phyloP scores from a whole-genome alignment of 2,329 filamentous ascomycete species.

The Arthrocladium fulminans region DNA sequence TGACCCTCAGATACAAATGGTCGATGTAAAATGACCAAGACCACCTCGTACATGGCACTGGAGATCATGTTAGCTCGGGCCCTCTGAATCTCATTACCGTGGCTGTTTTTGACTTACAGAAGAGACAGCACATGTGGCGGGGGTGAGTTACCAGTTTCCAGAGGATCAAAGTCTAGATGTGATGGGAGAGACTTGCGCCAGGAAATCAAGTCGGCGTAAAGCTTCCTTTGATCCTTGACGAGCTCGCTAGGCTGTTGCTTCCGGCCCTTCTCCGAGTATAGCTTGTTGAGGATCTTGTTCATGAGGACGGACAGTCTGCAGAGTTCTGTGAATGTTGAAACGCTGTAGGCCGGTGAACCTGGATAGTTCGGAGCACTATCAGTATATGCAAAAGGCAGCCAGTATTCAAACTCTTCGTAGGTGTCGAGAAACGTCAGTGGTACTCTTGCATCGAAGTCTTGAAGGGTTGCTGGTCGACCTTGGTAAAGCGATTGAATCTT shows the following conservation, averaged over 20 bases:
- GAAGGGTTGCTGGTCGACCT: conserved; percentile 40
- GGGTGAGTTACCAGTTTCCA: neutral
- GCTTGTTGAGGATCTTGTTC: conserved; percentile 30
- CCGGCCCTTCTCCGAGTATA: conserved; percentile 17
- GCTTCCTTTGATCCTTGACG: neutral
- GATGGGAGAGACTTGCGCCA: conserved; percentile 1
- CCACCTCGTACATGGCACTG: neutral
- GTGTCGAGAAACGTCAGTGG: conserved; percentile 28
- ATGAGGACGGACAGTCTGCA: conserved; percentile 31
- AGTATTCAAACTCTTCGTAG: conserved; percentile 48
- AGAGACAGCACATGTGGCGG: too few species aligned
- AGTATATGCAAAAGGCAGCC: too few species aligned
- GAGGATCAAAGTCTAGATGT: conserved; percentile 8
- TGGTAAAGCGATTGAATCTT: conserved; percentile 50
- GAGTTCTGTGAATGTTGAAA: conserved; percentile 31
- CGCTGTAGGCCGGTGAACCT: conserved; percentile 25
- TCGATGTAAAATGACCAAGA: neutral
- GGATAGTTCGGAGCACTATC: conserved; percentile 13
- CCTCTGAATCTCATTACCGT: neutral
- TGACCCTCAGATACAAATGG: conserved; percentile 3
- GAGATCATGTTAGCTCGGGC: neutral
- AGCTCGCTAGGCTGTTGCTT: conserved; percentile 2
- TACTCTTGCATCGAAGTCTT: conserved; percentile 39
- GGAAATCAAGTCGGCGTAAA: neutral
- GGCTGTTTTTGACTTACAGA: neutral